Evolutionary conservation across 495 filamentous ascomycete species (phyloP), one percentile per base, ranked within the genome.

Genomic region (Neurospora sp.): DNA sequence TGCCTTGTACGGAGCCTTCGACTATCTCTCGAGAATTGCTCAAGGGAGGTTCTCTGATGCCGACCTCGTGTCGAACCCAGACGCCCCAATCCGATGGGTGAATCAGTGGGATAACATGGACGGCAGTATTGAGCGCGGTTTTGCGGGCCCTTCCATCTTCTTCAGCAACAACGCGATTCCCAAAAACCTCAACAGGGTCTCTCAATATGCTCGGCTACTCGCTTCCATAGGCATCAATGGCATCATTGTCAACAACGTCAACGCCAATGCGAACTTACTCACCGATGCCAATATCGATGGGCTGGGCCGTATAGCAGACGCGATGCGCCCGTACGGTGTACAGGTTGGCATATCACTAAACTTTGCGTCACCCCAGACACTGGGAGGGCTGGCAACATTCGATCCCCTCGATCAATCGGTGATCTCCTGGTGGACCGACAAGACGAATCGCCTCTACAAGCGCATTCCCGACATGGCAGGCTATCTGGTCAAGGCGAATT

Each of bases 101-200:
- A 92, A 92, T 77, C 85, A 93, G 73, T 93, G 90, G 91, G 89
- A 92, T 78, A 92, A 93, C 74, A 82, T 91, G 79, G 88, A 74
- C 38, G 91, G 90, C 31, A 89, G 84, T 72, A 89, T 92, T 68
- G 90, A 92, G 79, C 83, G 90, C 44, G 91, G 91, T 40, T 93
- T 90, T 73, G 90, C 82, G n/a, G 91, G 91, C 5, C 76, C 81
- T 2, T 92, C 90, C 10, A 91, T 92, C 73, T 92, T 92, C 82
- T 92, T 92, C 79, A 76, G 81, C 66, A 80, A 88, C 71, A 88
- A 87, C 42, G 71, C 72, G 9, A 80, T 90, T n/a, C 76, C 85
- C 20, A 78, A 86, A 5, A 87, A 93, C 75, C 79, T 91, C 68
- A 88, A 86, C 6, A 87, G 90, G 0, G 87, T 85, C 1, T 75